These are phyloP conservation scores for Phytophthora pistaciae DNA, from an alignment of 352 stramenopile genomes.

Conservation along the genomic window DNA sequence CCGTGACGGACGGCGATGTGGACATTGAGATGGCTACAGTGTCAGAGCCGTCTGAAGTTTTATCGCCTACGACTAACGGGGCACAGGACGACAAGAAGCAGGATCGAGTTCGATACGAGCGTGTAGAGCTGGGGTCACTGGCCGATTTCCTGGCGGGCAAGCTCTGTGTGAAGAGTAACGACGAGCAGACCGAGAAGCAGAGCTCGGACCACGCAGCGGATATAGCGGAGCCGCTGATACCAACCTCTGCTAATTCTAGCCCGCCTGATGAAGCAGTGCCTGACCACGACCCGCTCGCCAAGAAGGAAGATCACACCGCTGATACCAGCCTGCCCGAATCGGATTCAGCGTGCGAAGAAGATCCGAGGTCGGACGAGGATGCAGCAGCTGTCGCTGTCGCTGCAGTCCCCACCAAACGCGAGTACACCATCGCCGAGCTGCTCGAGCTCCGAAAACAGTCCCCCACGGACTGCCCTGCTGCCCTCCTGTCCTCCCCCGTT, in stretches of 20 bases:
- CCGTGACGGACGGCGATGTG: background rate
- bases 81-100: background rate
- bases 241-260: background rate
- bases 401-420: conserved; percentile 8
- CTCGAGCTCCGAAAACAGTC: conserved; percentile 33
- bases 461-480: conserved; percentile 24
- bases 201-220: background rate
- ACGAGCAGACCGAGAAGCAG: conserved; percentile 9
- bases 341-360: conserved; percentile 10
- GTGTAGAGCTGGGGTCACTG: conserved; percentile 43
- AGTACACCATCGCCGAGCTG: conserved; percentile 36
- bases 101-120: conserved; percentile 32
- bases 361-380: conserved; percentile 11
- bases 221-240: background rate
- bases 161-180: background rate
- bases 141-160: conserved; percentile 37
- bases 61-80: background rate
- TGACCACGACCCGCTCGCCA: background rate
- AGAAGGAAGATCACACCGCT: background rate
- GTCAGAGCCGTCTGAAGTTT: background rate
- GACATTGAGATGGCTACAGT: background rate
- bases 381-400: background rate
- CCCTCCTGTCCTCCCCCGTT: conserved; percentile 32
- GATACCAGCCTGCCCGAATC: background rate
- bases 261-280: conserved; percentile 1